Percentiles rank a stretch among this genome's conserved stretches.
phyloP scores from a whole-genome alignment of 805 yeast genomes.

The Kuraishia molischiana region DNA sequence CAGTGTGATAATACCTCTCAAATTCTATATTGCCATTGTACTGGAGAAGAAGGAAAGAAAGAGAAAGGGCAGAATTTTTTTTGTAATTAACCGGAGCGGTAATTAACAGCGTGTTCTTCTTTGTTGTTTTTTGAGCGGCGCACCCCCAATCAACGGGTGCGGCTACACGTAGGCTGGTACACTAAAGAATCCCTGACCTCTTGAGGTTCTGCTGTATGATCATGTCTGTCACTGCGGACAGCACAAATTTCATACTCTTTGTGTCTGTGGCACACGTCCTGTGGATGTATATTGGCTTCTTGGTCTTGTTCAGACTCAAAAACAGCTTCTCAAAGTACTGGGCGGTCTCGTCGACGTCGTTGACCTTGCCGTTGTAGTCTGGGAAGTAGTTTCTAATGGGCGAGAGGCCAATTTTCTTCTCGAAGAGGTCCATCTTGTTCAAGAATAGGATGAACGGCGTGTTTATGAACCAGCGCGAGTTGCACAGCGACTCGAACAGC shows the following conservation, averaged over 20 bases:
- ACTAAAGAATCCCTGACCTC: slow-evolving; percentile 60
- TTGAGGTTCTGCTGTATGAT: slow-evolving; percentile 75
- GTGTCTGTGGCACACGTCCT: slow-evolving; percentile 95
- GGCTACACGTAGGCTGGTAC: background rate
- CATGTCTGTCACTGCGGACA: slow-evolving; percentile 89
- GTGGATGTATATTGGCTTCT: slow-evolving; percentile 80
- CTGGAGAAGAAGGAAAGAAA: background rate
- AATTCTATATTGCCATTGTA: no score
- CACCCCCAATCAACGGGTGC: background rate
- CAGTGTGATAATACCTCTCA: no score
- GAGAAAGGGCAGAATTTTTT: no score
- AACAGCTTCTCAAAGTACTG: slow-evolving; percentile 65
- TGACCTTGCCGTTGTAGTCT: slow-evolving; percentile 58
- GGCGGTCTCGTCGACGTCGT: slow-evolving; percentile 56
- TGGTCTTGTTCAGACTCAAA: slow-evolving; percentile 47
- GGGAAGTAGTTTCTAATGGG: slow-evolving; percentile 73
- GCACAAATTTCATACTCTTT: slow-evolving; percentile 77
- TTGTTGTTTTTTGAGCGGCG: background rate
- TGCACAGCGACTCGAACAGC: slow-evolving; percentile 74
- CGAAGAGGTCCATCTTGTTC: slow-evolving; percentile 80
- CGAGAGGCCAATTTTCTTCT: slow-evolving; percentile 52
- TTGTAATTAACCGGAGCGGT: no score
- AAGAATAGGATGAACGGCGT: slow-evolving; percentile 86
- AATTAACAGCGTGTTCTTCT: background rate
- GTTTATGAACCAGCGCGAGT: slow-evolving; percentile 73